Percentiles rank a stretch among this genome's conserved stretches.
phyloP scores from a whole-genome alignment of 192 early-diverging fungal genomes.

The Kickxella alabastrina region DNA sequence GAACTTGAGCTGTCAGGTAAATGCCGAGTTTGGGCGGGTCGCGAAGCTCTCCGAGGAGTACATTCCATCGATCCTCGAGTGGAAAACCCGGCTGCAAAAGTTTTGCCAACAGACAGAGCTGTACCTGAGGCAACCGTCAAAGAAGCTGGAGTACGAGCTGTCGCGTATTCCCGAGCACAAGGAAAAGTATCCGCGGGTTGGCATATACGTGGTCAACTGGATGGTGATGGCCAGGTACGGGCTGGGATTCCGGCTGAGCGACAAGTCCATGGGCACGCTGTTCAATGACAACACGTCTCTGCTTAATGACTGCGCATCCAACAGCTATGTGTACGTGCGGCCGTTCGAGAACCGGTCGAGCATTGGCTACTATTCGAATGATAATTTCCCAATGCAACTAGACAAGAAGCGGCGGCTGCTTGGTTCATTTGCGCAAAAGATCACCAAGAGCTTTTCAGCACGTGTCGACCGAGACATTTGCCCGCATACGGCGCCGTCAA shows the following conservation, averaged over 20 bases:
- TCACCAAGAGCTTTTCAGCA: constrained; percentile 22
- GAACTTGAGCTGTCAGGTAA: constrained; percentile 8
- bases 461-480: constrained; percentile 27
- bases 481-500: constrained; percentile 2
- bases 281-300: constrained; percentile 89
- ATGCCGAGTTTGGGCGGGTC: constrained; percentile 38
- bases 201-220: constrained; percentile 84
- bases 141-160: constrained; percentile 21
- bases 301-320: constrained; percentile 11
- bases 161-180: neutral
- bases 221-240: constrained; percentile 83
- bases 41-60: constrained; percentile 44
- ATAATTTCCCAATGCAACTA: constrained; percentile 25
- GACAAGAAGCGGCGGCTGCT: constrained; percentile 42
- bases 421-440: constrained; percentile 25
- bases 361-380: constrained; percentile 31
- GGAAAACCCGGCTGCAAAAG: constrained; percentile 29
- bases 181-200: constrained; percentile 26
- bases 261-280: constrained; percentile 77
- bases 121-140: constrained; percentile 21
- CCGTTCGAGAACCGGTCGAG: constrained; percentile 34
- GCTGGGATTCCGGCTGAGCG: constrained; percentile 80
- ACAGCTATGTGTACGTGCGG: constrained; percentile 35
- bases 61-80: constrained; percentile 33
- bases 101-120: constrained; percentile 24